Evolutionary conservation across 148 eudicot genomes (phyloP), one percentile per base, ranked within the genome.

Genomic region (Cornus controversa): DNA sequence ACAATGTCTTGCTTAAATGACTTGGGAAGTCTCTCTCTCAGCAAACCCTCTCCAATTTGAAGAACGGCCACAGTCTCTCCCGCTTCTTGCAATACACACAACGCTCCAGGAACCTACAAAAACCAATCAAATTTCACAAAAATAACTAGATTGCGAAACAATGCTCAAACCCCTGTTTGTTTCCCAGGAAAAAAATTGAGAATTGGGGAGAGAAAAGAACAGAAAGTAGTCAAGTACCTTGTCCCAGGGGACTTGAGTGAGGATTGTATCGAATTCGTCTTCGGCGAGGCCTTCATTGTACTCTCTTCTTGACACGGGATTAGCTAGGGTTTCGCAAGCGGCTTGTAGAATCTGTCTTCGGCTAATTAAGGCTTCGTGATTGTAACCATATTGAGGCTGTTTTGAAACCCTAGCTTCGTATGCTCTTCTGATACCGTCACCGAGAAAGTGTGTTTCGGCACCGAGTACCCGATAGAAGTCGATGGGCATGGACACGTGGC

Each of bases 1-100:
- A 93, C 92, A 69, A 93, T 73, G 77, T 93, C 98, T 82, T 96
- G 99, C 92, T 96, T 96, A 77, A 92, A 90, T 65, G 99, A 86
- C 87, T 96, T 96, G 60, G 97, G 89, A 77, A 93, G 84, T 78
- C 92, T 88, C 87, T 96, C 98, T 80, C 83, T 90, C 82, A 96
- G 81, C 89, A 96, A 87, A 67, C 85, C 85, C 77, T 89, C 97
- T 20, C 97, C 99, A 76, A 93, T 88, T 79, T 89, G 88, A 80
- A 93, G 92, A 80, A 96, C 99, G 78, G 93, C 65, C 75, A 93
- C 95, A 67, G 87, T 74, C 83, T 96, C 97, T 71, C 98, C 99
- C 54, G 92, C 87, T 80, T 96, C 99, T 92, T 96, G 99, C 84
- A 96, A 72, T 53, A 96, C 90, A 82, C 94, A 92, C 79, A 96